These are phyloP conservation scores for Ceratocystis eucalypticola DNA, from an alignment of 2,329 filamentous ascomycete genomes.

Conservation along the genomic window DNA sequence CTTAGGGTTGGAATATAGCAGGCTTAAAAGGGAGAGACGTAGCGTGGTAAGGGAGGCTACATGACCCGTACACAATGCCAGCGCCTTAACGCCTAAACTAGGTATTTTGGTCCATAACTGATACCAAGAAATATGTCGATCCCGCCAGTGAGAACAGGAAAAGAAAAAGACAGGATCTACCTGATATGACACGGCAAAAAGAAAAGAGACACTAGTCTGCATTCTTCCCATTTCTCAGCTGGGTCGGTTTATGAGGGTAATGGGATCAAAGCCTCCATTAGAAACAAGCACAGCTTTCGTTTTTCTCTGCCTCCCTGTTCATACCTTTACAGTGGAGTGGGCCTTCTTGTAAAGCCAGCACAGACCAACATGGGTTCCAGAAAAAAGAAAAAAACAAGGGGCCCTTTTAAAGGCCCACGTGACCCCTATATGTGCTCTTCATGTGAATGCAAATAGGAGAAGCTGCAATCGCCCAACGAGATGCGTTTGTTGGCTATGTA, in stretches of 20 bases:
- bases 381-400: neutral
- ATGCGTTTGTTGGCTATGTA: too few relatives aligned
- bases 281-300: neutral
- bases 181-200: neutral
- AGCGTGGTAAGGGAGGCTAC: neutral
- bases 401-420: too few relatives aligned
- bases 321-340: neutral
- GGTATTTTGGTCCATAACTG: neutral
- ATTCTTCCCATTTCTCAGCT: neutral
- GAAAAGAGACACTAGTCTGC: neutral
- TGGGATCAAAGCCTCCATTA: neutral
- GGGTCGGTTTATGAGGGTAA: neutral
- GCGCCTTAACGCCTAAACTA: neutral
- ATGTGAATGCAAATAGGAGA: neutral
- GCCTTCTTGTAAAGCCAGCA: neutral
- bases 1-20: neutral
- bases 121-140: neutral
- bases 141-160: neutral
- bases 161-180: neutral
- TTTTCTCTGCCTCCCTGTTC: neutral
- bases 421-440: too few relatives aligned
- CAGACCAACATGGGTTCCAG: neutral
- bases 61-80: neutral
- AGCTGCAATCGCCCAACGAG: neutral
- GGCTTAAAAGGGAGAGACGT: neutral